Percentiles rank a stretch among this genome's conserved stretches.
Conservation (phyloP, 179 eudicot genomes). For the Sideroxylon spinosum region DNA sequence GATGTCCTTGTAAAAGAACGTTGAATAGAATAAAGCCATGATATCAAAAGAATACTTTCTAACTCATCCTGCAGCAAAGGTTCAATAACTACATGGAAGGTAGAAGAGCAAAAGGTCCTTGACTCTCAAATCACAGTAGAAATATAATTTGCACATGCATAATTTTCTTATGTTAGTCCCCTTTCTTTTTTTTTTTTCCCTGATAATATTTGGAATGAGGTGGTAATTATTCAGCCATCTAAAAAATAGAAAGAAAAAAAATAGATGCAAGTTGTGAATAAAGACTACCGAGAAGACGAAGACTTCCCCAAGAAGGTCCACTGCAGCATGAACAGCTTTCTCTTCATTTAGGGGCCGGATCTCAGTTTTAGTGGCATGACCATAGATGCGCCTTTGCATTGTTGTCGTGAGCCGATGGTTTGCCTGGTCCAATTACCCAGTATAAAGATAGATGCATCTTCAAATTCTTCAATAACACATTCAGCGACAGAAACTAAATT, state of each 20-base stretch:
- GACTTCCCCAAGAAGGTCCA: slow-evolving; percentile 49
- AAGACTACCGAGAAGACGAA: slow-evolving; percentile 43
- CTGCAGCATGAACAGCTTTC: slow-evolving; percentile 60
- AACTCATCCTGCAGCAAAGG: neutral
- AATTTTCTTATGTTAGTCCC: neutral
- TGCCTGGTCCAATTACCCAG: slow-evolving; percentile 31
- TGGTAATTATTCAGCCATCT: neutral
- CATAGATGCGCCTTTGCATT: slow-evolving; percentile 50
- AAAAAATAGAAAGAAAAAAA: slow-evolving; percentile 5
- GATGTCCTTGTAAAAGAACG: neutral
- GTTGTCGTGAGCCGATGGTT: slow-evolving; percentile 49
- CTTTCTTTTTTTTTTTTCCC: neutral
- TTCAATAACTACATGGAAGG: neutral
- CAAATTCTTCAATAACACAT: neutral
- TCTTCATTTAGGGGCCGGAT: slow-evolving; percentile 55
- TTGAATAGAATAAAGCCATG: neutral
- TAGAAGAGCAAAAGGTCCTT: slow-evolving; percentile 4
- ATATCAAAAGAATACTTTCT: neutral
- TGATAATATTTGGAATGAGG: neutral
- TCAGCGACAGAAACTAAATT: neutral
- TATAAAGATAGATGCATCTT: neutral
- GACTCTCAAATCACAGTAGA: neutral
- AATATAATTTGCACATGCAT: neutral
- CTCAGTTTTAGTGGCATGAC: slow-evolving; percentile 50
- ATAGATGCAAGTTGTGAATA: neutral